Base-by-base conservation (phyloP, 371 early-diverging fungal species). In the Coemansia sp. region DNA sequence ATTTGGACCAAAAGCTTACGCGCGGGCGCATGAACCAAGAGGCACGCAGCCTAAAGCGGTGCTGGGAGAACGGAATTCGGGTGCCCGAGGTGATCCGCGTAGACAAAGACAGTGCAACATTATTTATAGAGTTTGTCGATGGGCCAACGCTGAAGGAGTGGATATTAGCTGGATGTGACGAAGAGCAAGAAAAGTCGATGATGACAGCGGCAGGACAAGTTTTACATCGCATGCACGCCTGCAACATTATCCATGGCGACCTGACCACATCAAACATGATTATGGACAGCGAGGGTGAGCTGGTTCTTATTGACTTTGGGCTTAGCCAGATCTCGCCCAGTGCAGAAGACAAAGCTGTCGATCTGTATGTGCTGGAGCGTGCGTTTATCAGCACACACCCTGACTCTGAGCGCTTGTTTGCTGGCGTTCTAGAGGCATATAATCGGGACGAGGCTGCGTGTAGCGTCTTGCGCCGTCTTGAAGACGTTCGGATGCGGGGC, bases 321-420 rank as follows among this genome's bases (percentile, higher is more conserved):
- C 80, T 99, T 57, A 92, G 95, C 67, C 93, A 86, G 71, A 83
- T 88, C 26, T 93, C 96, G 11, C 71, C 74, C 3, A 82, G 95
- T 72, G 78, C 82, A n/a, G 99, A 99, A 78, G 99, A 99, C 81
- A 98, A 98, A 81, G 99, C 97, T 18, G 99, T 99, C 1, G 99
- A 99, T 84, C 83, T 99, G 34, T 99, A 99, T 82, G 97, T 99
- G 5, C 89, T 99, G 37, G 99, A 99, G 80, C 87, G 95, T 39
- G 94, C 99, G 1, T 88, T 99, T 69, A 67, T 83, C 5, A 95
- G 97, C 79, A 93, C 95, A 7, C 96, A 98, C 80, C 95, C 90
- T 2, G 82, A 90, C 29, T 85, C 91, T 6, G 89, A 90, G 64
- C 59, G 40, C 21, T 66, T 94, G 90, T 92, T 97, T 81, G 85